Evolutionary conservation across 371 early-diverging fungal genomes (phyloP).

Genomic region (Mortierella polycephala): DNA sequence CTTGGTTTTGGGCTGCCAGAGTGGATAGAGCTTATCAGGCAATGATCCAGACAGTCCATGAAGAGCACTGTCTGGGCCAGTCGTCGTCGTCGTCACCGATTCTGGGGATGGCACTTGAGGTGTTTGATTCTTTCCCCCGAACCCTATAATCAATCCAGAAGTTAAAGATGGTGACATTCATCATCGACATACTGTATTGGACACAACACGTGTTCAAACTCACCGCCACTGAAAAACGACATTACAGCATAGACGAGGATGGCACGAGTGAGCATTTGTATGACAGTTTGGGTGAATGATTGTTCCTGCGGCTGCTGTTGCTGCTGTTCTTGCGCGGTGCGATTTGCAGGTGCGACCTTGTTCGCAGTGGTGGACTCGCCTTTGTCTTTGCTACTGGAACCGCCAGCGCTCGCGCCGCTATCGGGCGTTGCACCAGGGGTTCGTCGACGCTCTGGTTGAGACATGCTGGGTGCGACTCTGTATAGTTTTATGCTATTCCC

Average conservation of each 20-base stretch:
- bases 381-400: not conserved
- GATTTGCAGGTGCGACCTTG: constrained; percentile 7
- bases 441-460: constrained; percentile 39
- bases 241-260: constrained; percentile 34
- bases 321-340: constrained; percentile 16
- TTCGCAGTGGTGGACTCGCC: not conserved
- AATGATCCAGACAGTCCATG: not conserved
- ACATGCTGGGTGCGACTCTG: constrained; percentile 10
- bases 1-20: constrained; percentile 35
- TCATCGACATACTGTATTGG: constrained; percentile 7
- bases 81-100: constrained; percentile 5
- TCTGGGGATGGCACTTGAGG: constrained; percentile 10
- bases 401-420: constrained; percentile 1
- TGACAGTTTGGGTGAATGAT: constrained; percentile 16
- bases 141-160: constrained; percentile 4
- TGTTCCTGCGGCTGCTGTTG: constrained; percentile 25
- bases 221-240: constrained; percentile 18
- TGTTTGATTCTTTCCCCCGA: constrained; percentile 19
- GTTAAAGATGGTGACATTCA: not conserved
- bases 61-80: constrained; percentile 15
- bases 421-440: constrained; percentile 8
- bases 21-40: constrained; percentile 29
- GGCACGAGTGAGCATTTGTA: constrained; percentile 42
- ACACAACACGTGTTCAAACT: too few relatives aligned
- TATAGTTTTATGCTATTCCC: not conserved